phyloP scores from a whole-genome alignment of 305 asterid species.

The Caryopteris hybrid region DNA sequence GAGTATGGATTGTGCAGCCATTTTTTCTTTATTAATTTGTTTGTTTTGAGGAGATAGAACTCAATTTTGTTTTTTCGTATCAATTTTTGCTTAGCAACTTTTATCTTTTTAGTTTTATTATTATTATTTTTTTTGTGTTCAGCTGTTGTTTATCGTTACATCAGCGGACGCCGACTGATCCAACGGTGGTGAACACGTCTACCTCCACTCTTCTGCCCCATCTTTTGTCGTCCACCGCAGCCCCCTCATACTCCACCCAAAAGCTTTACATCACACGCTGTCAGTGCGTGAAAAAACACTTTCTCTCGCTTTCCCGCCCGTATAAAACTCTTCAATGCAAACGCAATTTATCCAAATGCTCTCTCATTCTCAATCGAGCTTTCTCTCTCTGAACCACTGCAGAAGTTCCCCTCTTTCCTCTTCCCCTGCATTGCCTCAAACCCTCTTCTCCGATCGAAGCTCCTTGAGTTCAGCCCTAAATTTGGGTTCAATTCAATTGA shows the following conservation, averaged over 20 bases:
- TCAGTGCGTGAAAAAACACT: background rate
- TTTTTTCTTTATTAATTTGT: too few species aligned
- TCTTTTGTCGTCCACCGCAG: background rate
- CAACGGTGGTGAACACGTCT: constrained; percentile 40
- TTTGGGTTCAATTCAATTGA: constrained; percentile 17
- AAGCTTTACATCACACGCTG: constrained; percentile 1
- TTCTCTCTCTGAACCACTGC: constrained; percentile 31
- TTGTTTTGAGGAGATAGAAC: too few species aligned
- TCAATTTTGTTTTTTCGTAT: too few species aligned
- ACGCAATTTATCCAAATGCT: constrained; percentile 40
- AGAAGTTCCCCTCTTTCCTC: constrained; percentile 6
- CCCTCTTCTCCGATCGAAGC: constrained; percentile 8
- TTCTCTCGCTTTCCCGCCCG: constrained; percentile 31
- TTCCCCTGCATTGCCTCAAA: constrained; percentile 23
- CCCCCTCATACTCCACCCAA: too few species aligned
- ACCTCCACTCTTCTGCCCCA: constrained; percentile 18
- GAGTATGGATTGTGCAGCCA: too few species aligned
- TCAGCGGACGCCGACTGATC: constrained; percentile 20
- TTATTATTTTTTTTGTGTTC: too few species aligned
- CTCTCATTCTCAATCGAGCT: constrained; percentile 34
- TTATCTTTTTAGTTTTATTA: too few species aligned
- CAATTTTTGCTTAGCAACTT: too few species aligned
- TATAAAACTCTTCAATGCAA: constrained; percentile 32
- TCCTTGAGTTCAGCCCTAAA: constrained; percentile 7
- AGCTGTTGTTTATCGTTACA: too few species aligned